Conservation (phyloP, 1,284 basidiomycete species). For the Trametes hirsuta region DNA sequence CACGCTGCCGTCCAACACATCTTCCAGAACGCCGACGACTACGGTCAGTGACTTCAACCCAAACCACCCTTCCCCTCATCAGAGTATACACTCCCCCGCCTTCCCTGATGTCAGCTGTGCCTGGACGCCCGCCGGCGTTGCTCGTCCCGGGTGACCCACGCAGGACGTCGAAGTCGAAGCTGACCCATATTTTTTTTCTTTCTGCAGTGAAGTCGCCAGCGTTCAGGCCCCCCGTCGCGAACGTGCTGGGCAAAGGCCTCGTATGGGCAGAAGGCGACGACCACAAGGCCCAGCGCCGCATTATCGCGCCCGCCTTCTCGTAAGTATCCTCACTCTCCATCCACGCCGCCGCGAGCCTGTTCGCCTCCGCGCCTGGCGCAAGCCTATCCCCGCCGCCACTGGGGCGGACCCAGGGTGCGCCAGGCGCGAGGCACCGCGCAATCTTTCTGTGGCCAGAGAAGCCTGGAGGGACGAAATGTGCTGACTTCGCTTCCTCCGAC, state of each 20-base stretch:
- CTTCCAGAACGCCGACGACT: conserved; percentile 39
- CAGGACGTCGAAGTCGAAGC: not conserved
- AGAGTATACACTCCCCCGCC: not conserved
- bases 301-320: conserved; percentile 38
- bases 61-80: not conserved
- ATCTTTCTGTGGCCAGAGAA: not conserved
- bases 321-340: conserved; percentile 15
- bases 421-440: not conserved
- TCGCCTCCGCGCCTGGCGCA: not conserved
- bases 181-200: not conserved
- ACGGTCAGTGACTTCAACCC: conserved; percentile 26
- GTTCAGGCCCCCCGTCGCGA: conserved; percentile 30
- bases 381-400: not conserved
- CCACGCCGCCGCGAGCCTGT: not conserved
- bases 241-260: conserved; percentile 34
- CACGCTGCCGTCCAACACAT: conserved; percentile 42
- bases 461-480: not conserved
- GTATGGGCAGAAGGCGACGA: conserved; percentile 36
- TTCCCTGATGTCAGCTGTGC: not conserved
- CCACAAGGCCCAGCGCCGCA: conserved; percentile 36
- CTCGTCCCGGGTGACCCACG: conserved; percentile 2
- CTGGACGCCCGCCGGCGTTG: not conserved
- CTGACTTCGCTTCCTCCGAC: conserved; percentile 17
- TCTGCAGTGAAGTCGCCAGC: conserved; percentile 31
- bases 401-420: not conserved